Percentiles rank a stretch among this genome's conserved stretches.
These are phyloP conservation scores for Endoconidiophora polonica DNA, from an alignment of 2,329 filamentous ascomycete genomes.

Conservation along the genomic window DNA sequence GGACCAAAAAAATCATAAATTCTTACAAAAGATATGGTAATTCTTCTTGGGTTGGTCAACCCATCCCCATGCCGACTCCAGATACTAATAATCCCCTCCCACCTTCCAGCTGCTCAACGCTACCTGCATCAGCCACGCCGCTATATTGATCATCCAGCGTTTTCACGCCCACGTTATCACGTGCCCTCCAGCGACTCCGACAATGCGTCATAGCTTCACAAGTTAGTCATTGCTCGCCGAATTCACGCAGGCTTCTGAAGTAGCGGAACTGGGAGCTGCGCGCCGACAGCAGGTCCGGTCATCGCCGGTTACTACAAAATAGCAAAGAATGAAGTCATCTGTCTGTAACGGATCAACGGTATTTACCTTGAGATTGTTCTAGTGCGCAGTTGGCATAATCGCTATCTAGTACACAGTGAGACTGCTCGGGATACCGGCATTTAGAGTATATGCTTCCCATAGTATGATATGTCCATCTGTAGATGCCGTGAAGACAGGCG, in stretches of 20 bases:
- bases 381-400: slow-evolving; percentile 42
- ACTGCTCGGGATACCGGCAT: background rate
- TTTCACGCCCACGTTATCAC: slow-evolving; percentile 17
- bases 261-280: background rate
- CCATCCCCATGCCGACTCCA: slow-evolving; percentile 31
- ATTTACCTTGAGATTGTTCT: slow-evolving; percentile 61
- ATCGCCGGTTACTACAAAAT: slow-evolving; percentile 55
- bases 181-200: slow-evolving; percentile 14
- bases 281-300: slow-evolving; percentile 36
- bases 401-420: slow-evolving; percentile 17
- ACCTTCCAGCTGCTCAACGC: slow-evolving; percentile 25
- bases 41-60: slow-evolving; percentile 13
- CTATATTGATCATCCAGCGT: slow-evolving; percentile 36
- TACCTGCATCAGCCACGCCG: slow-evolving; percentile 43
- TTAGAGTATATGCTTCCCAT: slow-evolving; percentile 27
- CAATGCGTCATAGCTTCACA: slow-evolving; percentile 35
- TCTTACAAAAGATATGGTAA: background rate
- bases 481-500: slow-evolving; percentile 45
- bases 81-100: slow-evolving; percentile 23
- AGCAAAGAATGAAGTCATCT: slow-evolving; percentile 49
- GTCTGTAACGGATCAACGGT: slow-evolving; percentile 34
- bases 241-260: slow-evolving; percentile 15
- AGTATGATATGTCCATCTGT: slow-evolving; percentile 65
- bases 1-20: background rate
- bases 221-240: slow-evolving; percentile 45